Evolutionary conservation across 306 rosid genomes (phyloP).

Genomic region (Sophora flavescens): DNA sequence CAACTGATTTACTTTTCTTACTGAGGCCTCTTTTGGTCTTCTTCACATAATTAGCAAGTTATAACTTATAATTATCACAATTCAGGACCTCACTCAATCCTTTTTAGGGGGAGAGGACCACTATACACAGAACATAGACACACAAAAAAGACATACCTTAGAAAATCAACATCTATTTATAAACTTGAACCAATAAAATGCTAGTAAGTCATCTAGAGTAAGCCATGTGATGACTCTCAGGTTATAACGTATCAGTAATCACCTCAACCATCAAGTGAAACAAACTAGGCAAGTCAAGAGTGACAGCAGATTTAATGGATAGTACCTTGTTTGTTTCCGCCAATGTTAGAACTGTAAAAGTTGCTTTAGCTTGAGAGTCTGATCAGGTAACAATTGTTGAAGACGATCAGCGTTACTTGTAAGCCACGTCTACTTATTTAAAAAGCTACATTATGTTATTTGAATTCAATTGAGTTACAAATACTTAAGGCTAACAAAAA

Average conservation of each 20-base stretch:
- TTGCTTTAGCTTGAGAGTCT: slow-evolving; percentile 87
- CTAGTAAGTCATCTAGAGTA: slow-evolving; percentile 19
- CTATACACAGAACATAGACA: no score
- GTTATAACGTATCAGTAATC: slow-evolving; percentile 8
- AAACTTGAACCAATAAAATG: no score
- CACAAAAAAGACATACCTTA: no score
- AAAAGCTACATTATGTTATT: slow-evolving; percentile 10
- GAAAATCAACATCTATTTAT: no score
- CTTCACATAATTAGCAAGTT: no score
- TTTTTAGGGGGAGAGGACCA: no score
- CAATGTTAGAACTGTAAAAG: slow-evolving; percentile 94
- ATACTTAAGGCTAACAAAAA: background rate
- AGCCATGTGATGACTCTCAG: background rate
- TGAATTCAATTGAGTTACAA: background rate
- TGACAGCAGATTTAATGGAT: slow-evolving; percentile 1
- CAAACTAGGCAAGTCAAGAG: background rate
- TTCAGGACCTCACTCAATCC: no score
- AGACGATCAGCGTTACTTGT: slow-evolving; percentile 69
- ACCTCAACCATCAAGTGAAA: background rate
- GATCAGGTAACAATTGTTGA: slow-evolving; percentile 77
- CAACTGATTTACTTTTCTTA: no score
- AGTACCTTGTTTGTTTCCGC: slow-evolving; percentile 87
- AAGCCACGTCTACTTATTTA: slow-evolving; percentile 21
- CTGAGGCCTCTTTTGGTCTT: no score
- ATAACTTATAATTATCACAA: no score